Evolutionary conservation across 345 rosid species (phyloP).

Genomic region (Carallia brachiata): DNA sequence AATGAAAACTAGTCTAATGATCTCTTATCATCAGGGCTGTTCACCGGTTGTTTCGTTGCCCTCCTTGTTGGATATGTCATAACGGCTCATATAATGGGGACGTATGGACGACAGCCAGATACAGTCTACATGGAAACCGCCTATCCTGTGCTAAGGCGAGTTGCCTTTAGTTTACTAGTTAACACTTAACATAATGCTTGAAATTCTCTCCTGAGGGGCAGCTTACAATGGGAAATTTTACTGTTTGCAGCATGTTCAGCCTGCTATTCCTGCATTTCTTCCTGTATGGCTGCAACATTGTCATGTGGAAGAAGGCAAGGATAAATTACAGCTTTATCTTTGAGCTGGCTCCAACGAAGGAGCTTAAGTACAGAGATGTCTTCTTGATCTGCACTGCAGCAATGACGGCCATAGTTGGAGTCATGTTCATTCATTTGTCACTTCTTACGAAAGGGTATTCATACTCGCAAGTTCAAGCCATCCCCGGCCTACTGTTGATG

Average conservation of each 20-base stretch:
- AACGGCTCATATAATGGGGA: constrained; percentile 88
- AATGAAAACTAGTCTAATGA: constrained; percentile 3
- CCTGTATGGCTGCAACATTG: constrained; percentile 92
- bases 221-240: constrained; percentile 17
- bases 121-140: constrained; percentile 92
- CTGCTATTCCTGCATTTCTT: constrained; percentile 81
- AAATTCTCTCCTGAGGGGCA: neutral
- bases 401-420: constrained; percentile 73
- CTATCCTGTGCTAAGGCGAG: constrained; percentile 94
- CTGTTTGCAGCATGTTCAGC: constrained; percentile 83
- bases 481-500: constrained; percentile 76
- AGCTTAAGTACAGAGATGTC: constrained; percentile 85
- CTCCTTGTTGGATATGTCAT: constrained; percentile 81
- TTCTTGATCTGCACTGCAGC: constrained; percentile 79
- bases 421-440: constrained; percentile 77
- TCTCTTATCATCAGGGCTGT: constrained; percentile 60
- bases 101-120: constrained; percentile 62
- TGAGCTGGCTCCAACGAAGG: constrained; percentile 74
- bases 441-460: constrained; percentile 75
- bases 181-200: neutral
- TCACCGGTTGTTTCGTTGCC: constrained; percentile 86
- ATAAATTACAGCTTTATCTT: constrained; percentile 92
- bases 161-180: neutral
- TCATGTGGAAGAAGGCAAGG: constrained; percentile 86
- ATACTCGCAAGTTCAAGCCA: constrained; percentile 72